Conservation (phyloP, 805 yeast genomes). For the Maudiozyma pseudohumilis region DNA sequence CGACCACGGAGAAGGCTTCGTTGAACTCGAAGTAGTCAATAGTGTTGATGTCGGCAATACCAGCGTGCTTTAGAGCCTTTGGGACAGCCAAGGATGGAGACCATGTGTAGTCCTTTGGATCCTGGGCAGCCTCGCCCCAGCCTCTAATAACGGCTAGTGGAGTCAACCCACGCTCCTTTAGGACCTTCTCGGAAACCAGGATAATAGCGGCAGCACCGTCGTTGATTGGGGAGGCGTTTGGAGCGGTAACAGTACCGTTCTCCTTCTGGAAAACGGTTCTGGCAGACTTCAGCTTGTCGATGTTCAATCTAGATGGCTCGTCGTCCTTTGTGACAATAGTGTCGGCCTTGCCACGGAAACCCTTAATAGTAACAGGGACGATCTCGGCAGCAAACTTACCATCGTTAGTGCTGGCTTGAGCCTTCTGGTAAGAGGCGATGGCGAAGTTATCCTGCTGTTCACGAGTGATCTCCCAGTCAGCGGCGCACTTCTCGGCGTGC, state of each 20-base stretch:
- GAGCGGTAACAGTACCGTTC: slow-evolving; percentile 93
- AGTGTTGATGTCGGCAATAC: slow-evolving; percentile 43
- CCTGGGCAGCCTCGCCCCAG: slow-evolving; percentile 98
- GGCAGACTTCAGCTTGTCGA: slow-evolving; percentile 65
- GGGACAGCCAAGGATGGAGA: slow-evolving; percentile 94
- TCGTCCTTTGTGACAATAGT: slow-evolving; percentile 66
- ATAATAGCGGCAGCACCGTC: slow-evolving; percentile 98
- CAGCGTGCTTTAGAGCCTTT: slow-evolving; percentile 87
- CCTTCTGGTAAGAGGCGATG: slow-evolving; percentile 72
- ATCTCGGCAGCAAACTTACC: slow-evolving; percentile 82
- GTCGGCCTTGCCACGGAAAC: slow-evolving; percentile 85
- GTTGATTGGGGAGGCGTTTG: slow-evolving; percentile 91
- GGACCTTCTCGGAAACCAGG: slow-evolving; percentile 73
- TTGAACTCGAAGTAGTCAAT: slow-evolving; percentile 91
- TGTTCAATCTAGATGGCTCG: slow-evolving; percentile 71
- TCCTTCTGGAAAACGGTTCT: slow-evolving; percentile 93
- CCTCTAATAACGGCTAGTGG: slow-evolving; percentile 86
- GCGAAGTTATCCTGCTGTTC: slow-evolving; percentile 89
- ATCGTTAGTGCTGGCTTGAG: slow-evolving; percentile 64
- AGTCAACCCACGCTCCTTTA: slow-evolving; percentile 73
- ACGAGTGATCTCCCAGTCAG: slow-evolving; percentile 65
- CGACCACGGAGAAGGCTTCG: slow-evolving; percentile 97
- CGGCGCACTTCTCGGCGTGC: slow-evolving; percentile 94
- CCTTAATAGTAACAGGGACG: slow-evolving; percentile 81
- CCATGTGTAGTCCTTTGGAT: slow-evolving; percentile 90